Conservation (phyloP, 257 asterid genomes). For the Solanum phureja region DNA sequence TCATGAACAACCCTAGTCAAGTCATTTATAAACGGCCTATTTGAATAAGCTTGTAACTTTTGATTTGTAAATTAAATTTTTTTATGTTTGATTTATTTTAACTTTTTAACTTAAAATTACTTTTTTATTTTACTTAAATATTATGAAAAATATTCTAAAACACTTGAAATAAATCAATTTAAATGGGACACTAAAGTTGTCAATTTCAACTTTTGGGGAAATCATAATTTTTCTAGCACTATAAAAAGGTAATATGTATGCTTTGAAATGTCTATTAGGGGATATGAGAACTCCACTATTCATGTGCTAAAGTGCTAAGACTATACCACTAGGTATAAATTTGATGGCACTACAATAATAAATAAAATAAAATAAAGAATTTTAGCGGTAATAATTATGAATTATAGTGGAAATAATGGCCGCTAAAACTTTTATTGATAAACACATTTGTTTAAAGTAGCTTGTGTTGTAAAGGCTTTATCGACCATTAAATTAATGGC, state of each 20-base stretch:
- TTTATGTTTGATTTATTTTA: too few species aligned
- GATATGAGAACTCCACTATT: neutral
- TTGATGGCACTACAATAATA: neutral
- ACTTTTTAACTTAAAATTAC: accelerated
- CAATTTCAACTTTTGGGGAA: neutral
- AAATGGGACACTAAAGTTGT: neutral
- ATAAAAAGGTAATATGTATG: neutral
- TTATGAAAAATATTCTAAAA: too few species aligned
- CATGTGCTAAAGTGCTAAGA: neutral
- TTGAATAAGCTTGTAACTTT: neutral
- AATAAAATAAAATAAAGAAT: too few species aligned
- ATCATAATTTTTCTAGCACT: neutral
- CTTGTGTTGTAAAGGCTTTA: neutral
- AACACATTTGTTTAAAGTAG: too few species aligned
- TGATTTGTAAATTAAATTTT: too few species aligned
- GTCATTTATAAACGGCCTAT: neutral
- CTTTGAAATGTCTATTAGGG: neutral
- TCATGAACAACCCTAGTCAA: neutral
- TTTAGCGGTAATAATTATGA: neutral
- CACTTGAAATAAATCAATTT: too few species aligned
- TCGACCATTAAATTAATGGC: too few species aligned
- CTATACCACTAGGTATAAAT: neutral
- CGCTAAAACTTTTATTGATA: neutral
- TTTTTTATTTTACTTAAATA: too few species aligned
- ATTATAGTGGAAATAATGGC: neutral